Percentiles rank a stretch among this genome's conserved stretches.
phyloP scores from a whole-genome alignment of 345 rosid genomes.

The Laguncularia racemosa region DNA sequence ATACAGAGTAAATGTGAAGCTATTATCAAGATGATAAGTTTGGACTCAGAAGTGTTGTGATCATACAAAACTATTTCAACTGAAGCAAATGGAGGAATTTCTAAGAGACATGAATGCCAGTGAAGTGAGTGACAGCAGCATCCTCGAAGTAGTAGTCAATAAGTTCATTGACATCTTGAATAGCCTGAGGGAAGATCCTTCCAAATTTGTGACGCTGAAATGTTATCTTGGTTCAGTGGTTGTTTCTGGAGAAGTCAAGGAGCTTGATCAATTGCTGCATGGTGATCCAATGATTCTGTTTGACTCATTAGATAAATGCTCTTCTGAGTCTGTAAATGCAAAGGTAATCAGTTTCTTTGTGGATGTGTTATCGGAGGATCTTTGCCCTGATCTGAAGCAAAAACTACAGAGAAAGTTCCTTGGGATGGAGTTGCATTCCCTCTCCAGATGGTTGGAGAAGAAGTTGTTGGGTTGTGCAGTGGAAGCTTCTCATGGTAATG shows the following conservation, averaged over 20 bases:
- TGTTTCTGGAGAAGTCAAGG: slow-evolving; percentile 34
- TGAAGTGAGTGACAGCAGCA: slow-evolving; percentile 37
- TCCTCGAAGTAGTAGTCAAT: slow-evolving; percentile 64
- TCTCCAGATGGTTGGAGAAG: slow-evolving; percentile 88
- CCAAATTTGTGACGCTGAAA: slow-evolving; percentile 42
- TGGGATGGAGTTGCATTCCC: slow-evolving; percentile 49
- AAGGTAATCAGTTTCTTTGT: slow-evolving; percentile 81
- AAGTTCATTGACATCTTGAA: slow-evolving; percentile 66
- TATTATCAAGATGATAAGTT: slow-evolving; percentile 40
- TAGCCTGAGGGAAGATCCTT: slow-evolving; percentile 63
- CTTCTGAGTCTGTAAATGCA: slow-evolving; percentile 58
- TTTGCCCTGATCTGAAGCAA: slow-evolving; percentile 46
- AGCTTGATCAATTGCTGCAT: slow-evolving; percentile 33
- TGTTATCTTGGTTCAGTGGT: slow-evolving; percentile 60
- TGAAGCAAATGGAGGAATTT: slow-evolving; percentile 78
- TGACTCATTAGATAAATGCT: slow-evolving; percentile 62
- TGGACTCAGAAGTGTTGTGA: slow-evolving; percentile 43
- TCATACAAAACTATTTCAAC: slow-evolving; percentile 52
- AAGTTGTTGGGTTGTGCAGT: slow-evolving; percentile 63
- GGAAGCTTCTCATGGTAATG: slow-evolving; percentile 42
- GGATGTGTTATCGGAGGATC: slow-evolving; percentile 67
- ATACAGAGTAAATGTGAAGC: slow-evolving; percentile 67
- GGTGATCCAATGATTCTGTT: slow-evolving; percentile 74
- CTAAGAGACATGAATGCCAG: slow-evolving; percentile 47
- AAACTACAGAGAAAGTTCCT: slow-evolving; percentile 52